Base-by-base conservation (phyloP, 345 rosid genomes). In the Populus nigra region DNA sequence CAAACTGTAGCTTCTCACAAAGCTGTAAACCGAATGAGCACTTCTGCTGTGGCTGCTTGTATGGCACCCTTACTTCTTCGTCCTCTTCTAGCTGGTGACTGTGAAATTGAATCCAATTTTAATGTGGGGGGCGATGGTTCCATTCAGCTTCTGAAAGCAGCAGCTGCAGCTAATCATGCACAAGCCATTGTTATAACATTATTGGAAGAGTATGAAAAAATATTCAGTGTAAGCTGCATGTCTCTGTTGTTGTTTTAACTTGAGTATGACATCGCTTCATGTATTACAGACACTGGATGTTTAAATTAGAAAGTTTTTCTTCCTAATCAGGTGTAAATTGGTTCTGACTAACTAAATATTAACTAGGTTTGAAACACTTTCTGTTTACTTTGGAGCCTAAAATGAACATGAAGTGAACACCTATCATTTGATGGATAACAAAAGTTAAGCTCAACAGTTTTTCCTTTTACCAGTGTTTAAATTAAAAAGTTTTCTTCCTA, bases 11-110 rank as follows among this genome's bases (percentile, higher is more conserved):
- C 99, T 85, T 88, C 94, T 76, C 85, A 88, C 79, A 93, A 89
- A 89, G 77, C 75, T 72, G 90, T 77, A 80, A 96, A 93, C 85
- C 88, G 92, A 82, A 96, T 96, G 99, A 96, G 97, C 90, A 74
- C 91, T 79, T 91, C 97, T 65, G 99, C 99, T 35, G 99, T 96
- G 73, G 98, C 99, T 36, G 99, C 99, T 82, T 93, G 99, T 88
- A 96, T 93, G 99, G 99, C 98, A 74, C 99, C 99, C 75, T 88
- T 96, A 85, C 97, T 93, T 85, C 97, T 96, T 79, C 95, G 98
- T 12, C 99, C 99, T 71, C 99, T 96, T 85, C 87, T 96, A 66
- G 86, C 93, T 53, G 99, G 99, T 63, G 99, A 96, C 45, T 96
- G 98, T 88, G 97, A 96, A 78, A 91, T 96, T 83, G 99, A 92